Evolutionary conservation across 2,329 filamentous ascomycete species (phyloP).

Genomic region (Pyricularia grisea): DNA sequence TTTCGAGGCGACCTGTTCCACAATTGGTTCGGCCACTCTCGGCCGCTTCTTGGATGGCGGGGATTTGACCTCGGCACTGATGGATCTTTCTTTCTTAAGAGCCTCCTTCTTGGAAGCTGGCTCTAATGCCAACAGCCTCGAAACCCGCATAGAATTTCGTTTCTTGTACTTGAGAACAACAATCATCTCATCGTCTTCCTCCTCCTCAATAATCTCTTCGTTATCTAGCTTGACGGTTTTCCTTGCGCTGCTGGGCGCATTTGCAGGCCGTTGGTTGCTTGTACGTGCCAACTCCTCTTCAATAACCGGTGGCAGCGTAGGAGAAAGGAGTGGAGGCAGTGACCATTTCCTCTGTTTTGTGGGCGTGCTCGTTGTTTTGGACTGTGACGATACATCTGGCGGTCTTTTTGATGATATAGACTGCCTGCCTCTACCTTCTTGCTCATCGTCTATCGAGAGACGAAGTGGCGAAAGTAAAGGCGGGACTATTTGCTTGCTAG

Average conservation of each 20-base stretch:
- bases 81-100: conserved; percentile 30
- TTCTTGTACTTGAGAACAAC: conserved; percentile 42
- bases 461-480: conserved; percentile 43
- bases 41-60: conserved; percentile 41
- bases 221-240: conserved; percentile 17
- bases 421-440: conserved; percentile 15
- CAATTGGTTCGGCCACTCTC: conserved; percentile 19
- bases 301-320: conserved; percentile 42
- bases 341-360: conserved; percentile 28
- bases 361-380: conserved; percentile 14
- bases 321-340: conserved; percentile 40
- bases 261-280: conserved; percentile 15
- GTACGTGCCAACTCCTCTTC: conserved; percentile 33
- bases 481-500: conserved; percentile 33
- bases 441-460: conserved; percentile 31
- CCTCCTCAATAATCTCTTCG: conserved; percentile 20
- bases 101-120: conserved; percentile 26
- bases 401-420: conserved; percentile 15
- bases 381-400: conserved; percentile 22
- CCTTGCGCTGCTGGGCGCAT: conserved; percentile 24
- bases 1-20: conserved; percentile 21
- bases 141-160: conserved; percentile 31
- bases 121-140: conserved; percentile 35
- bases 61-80: conserved; percentile 29
- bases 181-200: conserved; percentile 23